Evolutionary conservation across 108 stramenopile genomes (phyloP), one percentile per base, ranked within the genome.

Genomic region (Cyclostephanos invisitatus): DNA sequence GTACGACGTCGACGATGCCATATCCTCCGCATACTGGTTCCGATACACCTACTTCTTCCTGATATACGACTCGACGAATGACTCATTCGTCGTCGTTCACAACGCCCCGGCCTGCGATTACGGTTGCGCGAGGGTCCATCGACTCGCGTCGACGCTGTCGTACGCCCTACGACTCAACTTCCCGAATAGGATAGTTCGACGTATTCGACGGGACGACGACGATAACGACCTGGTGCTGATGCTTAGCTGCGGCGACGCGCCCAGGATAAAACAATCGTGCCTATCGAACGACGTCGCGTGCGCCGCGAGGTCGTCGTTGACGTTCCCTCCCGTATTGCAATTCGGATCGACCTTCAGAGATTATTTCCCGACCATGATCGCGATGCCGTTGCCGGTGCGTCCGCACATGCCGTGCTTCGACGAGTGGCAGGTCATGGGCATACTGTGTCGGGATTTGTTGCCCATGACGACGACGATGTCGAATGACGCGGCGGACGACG

Each of bases 381-480:
- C 77, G 22, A 78, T 82, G 77, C 81, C 81, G 3, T 65, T 59
- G 49, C 73, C 80, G 24, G 78, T 80, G 0, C 55, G 74, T 36
- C 56, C 60, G 4, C 68, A 81, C 53, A 47, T 70, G 29, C 67
- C 58, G 1, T 81, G 73, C 21, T 64, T 66, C 47, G 65, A 70
- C 56, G 73, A 59, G 37, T 74, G 69, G 80, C 73, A 81, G 25
- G n/a, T 28, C 5, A 1, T 2, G 0, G 78, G 71, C 12, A 53
- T 9, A 17, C 22, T 73, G 18, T 73, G 67, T 50, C 20, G 50
- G 10, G 72, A 62, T 55, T 53, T 79, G 10, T 35, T 46, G 36
- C 78, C 78, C 17, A 37, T 54, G 46, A 18, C 32, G 32, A 32
- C 32, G 32, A 32, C 32, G 32, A 4, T 32, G 4, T 3, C 32